Percentiles rank a stretch among this genome's conserved stretches.
Conservation (phyloP, 2,329 filamentous ascomycete species). For the Drechslera avenae region DNA sequence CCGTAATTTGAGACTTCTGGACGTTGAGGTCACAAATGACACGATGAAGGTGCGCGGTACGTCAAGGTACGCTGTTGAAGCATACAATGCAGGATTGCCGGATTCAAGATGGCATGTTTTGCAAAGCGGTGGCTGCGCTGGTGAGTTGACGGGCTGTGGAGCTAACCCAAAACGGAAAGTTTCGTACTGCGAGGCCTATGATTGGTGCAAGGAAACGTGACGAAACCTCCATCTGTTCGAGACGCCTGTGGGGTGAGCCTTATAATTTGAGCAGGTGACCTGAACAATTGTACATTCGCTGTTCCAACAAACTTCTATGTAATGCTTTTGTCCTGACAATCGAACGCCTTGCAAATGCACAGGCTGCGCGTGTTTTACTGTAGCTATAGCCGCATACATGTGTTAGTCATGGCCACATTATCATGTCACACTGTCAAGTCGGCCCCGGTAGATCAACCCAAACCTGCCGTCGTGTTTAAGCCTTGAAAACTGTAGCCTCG, state of each 20-base stretch:
- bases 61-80: conserved; percentile 14
- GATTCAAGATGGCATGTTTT: conserved; percentile 6
- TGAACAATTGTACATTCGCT: not conserved
- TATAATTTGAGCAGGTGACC: not conserved
- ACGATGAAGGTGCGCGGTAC: not conserved
- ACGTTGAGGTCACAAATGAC: conserved; percentile 6
- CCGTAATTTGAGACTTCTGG: not conserved
- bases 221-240: not conserved
- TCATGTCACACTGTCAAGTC: not conserved
- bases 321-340: conserved; percentile 10
- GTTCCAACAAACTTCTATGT: not conserved
- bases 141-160: conserved; percentile 11
- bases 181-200: conserved; percentile 22
- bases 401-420: conserved; percentile 4
- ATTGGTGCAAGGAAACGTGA: conserved; percentile 16
- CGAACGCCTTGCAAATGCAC: conserved; percentile 8
- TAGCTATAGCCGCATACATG: conserved; percentile 5
- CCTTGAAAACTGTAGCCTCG: conserved; percentile 45
- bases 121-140: conserved; percentile 16
- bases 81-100: conserved; percentile 3
- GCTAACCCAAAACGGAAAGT: conserved; percentile 16
- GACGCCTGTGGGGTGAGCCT: not conserved
- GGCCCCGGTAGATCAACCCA: no score
- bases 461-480: conserved; percentile 7
- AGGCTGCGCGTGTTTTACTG: conserved; percentile 5